Percentiles rank a stretch among this genome's conserved stretches.
Evolutionary conservation across 805 yeast species (phyloP).

Genomic region (Nematodospora valgi): DNA sequence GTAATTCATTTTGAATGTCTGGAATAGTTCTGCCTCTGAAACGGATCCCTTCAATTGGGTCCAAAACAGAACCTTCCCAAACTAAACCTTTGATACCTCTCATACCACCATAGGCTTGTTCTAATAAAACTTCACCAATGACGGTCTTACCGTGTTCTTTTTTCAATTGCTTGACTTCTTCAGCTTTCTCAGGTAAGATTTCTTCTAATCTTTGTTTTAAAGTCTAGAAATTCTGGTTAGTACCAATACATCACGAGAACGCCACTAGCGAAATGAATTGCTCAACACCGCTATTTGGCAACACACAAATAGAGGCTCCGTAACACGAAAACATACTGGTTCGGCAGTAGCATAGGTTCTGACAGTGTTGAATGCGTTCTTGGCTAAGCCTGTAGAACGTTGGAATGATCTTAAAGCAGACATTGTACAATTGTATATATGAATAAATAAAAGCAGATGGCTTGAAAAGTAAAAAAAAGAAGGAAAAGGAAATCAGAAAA

Average conservation of each 20-base stretch:
- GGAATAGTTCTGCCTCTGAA: constrained; percentile 76
- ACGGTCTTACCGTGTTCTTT: constrained; percentile 84
- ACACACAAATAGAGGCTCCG: no score
- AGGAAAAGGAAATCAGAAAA: constrained; percentile 1
- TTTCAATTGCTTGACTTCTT: constrained; percentile 85
- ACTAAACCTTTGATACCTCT: constrained; percentile 70
- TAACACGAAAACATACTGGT: constrained; percentile 21
- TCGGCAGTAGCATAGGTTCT: constrained; percentile 37
- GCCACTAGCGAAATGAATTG: no score
- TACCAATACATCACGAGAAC: constrained; percentile 6
- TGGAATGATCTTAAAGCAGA: constrained; percentile 36
- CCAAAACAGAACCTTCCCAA: constrained; percentile 80
- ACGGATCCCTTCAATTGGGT: constrained; percentile 71
- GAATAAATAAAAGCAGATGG: background rate
- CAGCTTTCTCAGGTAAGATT: constrained; percentile 86
- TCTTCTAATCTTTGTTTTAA: constrained; percentile 94
- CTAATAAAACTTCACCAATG: constrained; percentile 44
- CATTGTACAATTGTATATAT: constrained; percentile 15
- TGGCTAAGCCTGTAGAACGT: constrained; percentile 30
- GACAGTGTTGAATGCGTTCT: constrained; percentile 10
- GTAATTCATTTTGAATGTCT: constrained; percentile 64
- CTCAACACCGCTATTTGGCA: no score
- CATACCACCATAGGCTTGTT: constrained; percentile 69
- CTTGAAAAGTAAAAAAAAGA: background rate
- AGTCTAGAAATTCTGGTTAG: constrained; percentile 42